Conservation (phyloP, 768 basidiomycete genomes). For the Boletus tomentosulus region DNA sequence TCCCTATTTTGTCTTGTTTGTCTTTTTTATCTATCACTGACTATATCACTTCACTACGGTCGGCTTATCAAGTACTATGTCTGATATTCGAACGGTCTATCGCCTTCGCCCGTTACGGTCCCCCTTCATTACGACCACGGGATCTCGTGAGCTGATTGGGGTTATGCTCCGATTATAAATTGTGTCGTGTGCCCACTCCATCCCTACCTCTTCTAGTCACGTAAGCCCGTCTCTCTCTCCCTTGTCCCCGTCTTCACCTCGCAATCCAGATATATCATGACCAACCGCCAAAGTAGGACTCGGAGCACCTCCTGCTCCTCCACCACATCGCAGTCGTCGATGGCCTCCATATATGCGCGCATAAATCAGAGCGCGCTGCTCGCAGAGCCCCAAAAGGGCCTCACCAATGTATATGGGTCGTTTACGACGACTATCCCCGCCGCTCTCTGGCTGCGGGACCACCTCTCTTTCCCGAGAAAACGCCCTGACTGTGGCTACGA, state of each 20-base stretch:
- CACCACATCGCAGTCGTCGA: conserved; percentile 23
- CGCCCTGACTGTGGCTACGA: conserved; percentile 17
- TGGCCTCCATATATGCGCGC: conserved; percentile 20
- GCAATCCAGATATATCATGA: no score
- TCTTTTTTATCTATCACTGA: conserved; percentile 18
- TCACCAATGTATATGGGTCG: conserved; percentile 32
- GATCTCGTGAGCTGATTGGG: conserved; percentile 4
- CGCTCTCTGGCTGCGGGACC: conserved; percentile 24
- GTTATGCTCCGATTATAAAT: conserved; percentile 18
- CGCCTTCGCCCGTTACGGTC: no score
- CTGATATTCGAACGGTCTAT: no score
- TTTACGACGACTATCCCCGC: conserved; percentile 40
- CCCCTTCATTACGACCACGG: conserved; percentile 12
- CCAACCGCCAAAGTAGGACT: conserved; percentile 9
- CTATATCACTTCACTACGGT: no score
- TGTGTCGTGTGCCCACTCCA: conserved; percentile 22
- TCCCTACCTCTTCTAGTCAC: no score
- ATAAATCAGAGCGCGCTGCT: conserved; percentile 20
- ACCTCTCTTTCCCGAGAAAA: conserved; percentile 14
- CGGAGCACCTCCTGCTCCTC: conserved; percentile 24
- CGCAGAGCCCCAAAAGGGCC: conserved; percentile 23
- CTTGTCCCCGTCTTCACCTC: no score
- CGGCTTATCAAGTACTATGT: no score
- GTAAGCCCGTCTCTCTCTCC: no score
- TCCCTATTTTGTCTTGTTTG: conserved; percentile 34